Evolutionary conservation across 2,329 filamentous ascomycete species (phyloP), one percentile per base, ranked within the genome.

Genomic region (Phoma sp.): DNA sequence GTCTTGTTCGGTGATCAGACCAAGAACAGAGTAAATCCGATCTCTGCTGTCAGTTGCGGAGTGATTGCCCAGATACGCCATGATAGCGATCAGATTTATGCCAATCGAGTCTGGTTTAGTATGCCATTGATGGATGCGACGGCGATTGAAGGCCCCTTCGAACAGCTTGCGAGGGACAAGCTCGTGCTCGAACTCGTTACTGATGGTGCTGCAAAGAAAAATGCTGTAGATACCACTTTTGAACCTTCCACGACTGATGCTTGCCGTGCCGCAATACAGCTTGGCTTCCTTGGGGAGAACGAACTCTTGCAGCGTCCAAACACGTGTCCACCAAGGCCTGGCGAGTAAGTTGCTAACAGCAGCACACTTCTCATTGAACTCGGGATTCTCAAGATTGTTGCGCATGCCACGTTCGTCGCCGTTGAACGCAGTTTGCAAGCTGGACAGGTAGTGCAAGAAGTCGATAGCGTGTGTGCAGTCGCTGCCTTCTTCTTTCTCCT

Each of bases 401-500:
- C 64, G 59, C 48, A 67, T 64, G 15, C 57, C 53, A n/a, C 37
- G 44, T 2, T 66, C 60, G 40, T 62, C 58, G 6, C 58, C 60
- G 15, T 57, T 53, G 40, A 69, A 65, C 1, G 55, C 57, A 22
- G 60, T 57, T 33, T 65, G 60, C 12, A 71, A 39, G 12, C 43
- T 56, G 9, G 53, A 51, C 5, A 73, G 63, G 29, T 64, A 55
- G 21, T 64, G 58, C 12, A 71, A 37, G 37, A 73, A 70, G 4
- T 65, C 51, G 31, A 71, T 61, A 0, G 68, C 68, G 10, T 62
- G 67, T 0, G 56, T 60, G 57, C 70, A 71, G 39, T 70, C 57
- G 22, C 62, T 67, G 58, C 74, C 50, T 75, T 82, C 58, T 71
- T 77, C 49, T 44, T 79, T 60, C 77, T 76, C 69, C 78, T 82